These are phyloP conservation scores for Penicillium capsulatum DNA, from an alignment of 2,329 filamentous ascomycete genomes.

Conservation along the genomic window DNA sequence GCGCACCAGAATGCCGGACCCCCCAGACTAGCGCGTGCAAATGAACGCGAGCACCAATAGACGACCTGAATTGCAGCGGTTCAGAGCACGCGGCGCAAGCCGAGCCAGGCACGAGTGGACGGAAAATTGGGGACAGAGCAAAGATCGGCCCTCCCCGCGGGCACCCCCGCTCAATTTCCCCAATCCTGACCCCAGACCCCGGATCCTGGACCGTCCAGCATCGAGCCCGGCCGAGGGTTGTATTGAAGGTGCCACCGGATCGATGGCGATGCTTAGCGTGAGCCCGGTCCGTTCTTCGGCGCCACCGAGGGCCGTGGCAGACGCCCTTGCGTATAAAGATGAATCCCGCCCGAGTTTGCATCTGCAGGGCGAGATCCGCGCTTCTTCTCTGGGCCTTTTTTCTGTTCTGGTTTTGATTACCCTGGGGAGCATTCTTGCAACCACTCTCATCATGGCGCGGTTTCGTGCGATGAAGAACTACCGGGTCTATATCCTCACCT, in stretches of 20 bases:
- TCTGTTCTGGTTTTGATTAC: neutral
- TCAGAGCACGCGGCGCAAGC: neutral
- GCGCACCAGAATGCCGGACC: neutral
- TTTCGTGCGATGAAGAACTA: constrained; percentile 44
- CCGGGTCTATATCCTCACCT: constrained; percentile 44
- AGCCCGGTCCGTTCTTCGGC: constrained; percentile 6
- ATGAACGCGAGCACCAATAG: too few relatives aligned
- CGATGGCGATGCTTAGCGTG: constrained; percentile 6
- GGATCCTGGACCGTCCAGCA: constrained; percentile 4
- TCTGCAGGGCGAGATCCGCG: neutral
- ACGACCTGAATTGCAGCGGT: too few relatives aligned
- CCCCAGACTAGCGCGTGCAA: too few relatives aligned
- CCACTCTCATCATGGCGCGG: constrained; percentile 14
- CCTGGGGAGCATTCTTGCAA: neutral
- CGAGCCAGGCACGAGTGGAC: constrained; percentile 8
- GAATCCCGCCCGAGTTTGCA: constrained; percentile 4
- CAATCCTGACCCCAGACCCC: constrained; percentile 12
- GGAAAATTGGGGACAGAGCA: constrained; percentile 6
- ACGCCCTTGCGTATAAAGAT: constrained; percentile 12
- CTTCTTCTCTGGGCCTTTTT: neutral
- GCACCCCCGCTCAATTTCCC: constrained; percentile 15
- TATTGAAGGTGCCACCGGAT: neutral
- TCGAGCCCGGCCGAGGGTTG: neutral
- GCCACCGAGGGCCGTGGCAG: constrained; percentile 9
- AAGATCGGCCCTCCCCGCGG: constrained; percentile 7